phyloP scores from a whole-genome alignment of 495 filamentous ascomycete genomes.

The Bathelium albidoporum region DNA sequence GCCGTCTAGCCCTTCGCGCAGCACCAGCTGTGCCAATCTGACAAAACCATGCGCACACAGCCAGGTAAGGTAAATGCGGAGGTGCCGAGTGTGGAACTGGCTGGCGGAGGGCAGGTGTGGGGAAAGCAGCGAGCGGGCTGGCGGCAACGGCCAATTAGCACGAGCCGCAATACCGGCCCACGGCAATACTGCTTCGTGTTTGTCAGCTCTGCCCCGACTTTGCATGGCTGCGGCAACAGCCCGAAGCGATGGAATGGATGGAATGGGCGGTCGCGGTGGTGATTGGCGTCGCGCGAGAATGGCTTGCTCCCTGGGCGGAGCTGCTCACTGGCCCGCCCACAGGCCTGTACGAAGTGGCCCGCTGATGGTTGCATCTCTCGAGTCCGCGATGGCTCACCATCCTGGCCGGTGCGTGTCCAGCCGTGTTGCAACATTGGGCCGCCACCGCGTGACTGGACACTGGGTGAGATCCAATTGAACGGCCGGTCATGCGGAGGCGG shows the following conservation, averaged over 20 bases:
- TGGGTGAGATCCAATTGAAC: not conserved
- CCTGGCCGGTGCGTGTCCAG: not conserved
- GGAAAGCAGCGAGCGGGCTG: not conserved
- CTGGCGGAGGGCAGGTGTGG: not conserved
- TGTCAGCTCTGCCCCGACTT: not conserved
- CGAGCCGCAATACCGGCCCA: not conserved
- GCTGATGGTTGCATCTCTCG: slow-evolving; percentile 4
- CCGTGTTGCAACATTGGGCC: not conserved
- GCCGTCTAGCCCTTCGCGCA: not conserved
- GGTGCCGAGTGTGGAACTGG: not conserved
- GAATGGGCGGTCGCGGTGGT: not conserved
- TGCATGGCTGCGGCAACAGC: not conserved
- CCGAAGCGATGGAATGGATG: not conserved
- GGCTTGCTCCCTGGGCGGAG: not conserved
- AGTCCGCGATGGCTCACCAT: not conserved
- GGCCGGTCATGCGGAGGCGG: not conserved
- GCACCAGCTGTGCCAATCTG: not conserved
- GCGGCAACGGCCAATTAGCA: not conserved
- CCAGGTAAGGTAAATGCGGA: not conserved
- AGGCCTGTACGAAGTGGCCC: not conserved
- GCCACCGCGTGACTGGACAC: slow-evolving; percentile 1
- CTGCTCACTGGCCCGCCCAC: not conserved
- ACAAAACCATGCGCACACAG: not conserved
- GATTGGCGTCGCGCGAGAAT: not conserved
- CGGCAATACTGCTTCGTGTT: not conserved